Base-by-base conservation (phyloP, 2,329 filamentous ascomycete genomes). In the Fusarium protoensiforme region DNA sequence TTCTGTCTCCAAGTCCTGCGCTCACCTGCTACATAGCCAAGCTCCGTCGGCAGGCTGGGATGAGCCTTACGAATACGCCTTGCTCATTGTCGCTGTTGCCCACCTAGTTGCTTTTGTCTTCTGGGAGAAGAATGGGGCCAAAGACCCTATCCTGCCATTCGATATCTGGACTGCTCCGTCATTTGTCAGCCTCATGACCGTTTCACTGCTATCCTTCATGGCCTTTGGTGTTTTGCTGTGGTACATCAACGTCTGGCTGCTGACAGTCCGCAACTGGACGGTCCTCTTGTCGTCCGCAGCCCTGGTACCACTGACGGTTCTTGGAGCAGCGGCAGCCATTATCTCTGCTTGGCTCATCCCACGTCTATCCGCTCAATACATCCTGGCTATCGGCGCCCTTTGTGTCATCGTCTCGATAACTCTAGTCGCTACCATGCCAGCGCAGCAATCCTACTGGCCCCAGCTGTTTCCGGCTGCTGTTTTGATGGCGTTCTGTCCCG, bases 61-160 rank as follows among this genome's bases (percentile, higher is more conserved):
- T 14, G 38, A 16, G 7, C 38, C 38, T 7, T 39, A 39, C 38
- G 38, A 18, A 13, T 39, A 14, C n/a, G 38, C 38, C 10, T 18
- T 39, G 7, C 14, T 39, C 7, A 18, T 39, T 18, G 14, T 39
- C 11, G 16, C 38, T 7, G n/a, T 39, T 18, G 7, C 84, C 31
- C 53, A 81, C 3, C 81, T 82, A 0, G 54, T 84, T 8, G 27
- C 70, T 11, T 41, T 84, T 22, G 75, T 84, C 18, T 67, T 82
- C 27, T 87, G 85, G 85, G 85, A 87, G 70, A 77, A 76, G 7
- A 77, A 77, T 22, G 80, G 77, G 41, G 80, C 83, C 5, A 61
- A 69, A 2, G 74, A 83, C 2, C 84, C 85, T 1, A 85, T 87
- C 62, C 79, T 87, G 77, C 85, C 85, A 0, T 75, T 87, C 76